Base-by-base conservation (phyloP, 2,329 filamentous ascomycete species). In the Bretziella fagacearum region DNA sequence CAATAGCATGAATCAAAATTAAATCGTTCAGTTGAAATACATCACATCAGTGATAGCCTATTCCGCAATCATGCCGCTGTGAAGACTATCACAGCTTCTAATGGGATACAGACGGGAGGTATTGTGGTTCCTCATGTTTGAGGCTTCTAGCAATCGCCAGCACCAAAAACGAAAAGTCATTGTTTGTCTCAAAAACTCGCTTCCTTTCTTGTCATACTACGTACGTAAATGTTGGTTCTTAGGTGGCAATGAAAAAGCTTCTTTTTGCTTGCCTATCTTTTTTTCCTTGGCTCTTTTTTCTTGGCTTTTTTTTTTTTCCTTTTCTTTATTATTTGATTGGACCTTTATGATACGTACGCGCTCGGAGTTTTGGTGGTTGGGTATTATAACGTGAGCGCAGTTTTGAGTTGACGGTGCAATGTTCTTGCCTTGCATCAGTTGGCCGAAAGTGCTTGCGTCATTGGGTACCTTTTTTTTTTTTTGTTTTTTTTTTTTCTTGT, bases 261-360 rank as follows among this genome's bases (percentile, higher is more conserved):
- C n/a, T n/a, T n/a, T 17, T n/a, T 5, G 7, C 30, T 33, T 33
- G 2, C 13, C 10, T 17, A 23, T 27, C n/a, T 41, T 26, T 26
- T n/a, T 41, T 41, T 40, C 4, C 13, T 40, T 32, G 2, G 6
- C 25, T 44, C n/a, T 44, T 22, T 44, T 30, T n/a, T 10, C 11
- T 44, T 20, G 18, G 15, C 23, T 45, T 39, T 15, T 37, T 44
- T 36, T 26, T n/a, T 22, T 45, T 43, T 43, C 4, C 20, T 32
- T 44, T 4, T 18, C 22, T 44, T 23, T 18, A 13, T 32, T 4
- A 25, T 30, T 26, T 27, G 27, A 18, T 33, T 4, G 13, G 6
- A n/a, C 30, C 6, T 33, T 10, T n/a, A 6, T n/a, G n/a, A n/a
- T n/a, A n/a, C n/a, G n/a, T n/a, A 33, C 13, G 13, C 5, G 11